Conservation (phyloP, 352 stramenopile species). For the Pythium aphanidermatum region DNA sequence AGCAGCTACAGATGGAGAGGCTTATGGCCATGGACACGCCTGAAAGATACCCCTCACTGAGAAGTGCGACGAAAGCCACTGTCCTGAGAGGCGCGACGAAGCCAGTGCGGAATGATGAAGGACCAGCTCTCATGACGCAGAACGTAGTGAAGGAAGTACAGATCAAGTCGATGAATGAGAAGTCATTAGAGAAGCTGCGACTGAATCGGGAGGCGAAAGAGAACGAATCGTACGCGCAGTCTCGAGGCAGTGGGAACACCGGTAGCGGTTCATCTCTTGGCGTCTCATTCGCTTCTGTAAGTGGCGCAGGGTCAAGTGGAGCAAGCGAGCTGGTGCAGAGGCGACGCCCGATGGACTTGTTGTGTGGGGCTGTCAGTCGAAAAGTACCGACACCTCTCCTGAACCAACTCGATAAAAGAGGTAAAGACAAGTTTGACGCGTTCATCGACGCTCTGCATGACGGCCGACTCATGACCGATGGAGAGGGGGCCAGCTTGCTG, state of each 20-base stretch:
- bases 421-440: constrained; percentile 63
- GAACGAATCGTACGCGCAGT: constrained; percentile 20
- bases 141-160: constrained; percentile 86
- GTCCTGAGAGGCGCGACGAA: constrained; percentile 56
- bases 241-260: neutral
- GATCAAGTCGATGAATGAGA: constrained; percentile 86
- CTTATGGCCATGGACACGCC: constrained; percentile 37
- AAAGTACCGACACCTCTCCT: constrained; percentile 29
- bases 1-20: constrained; percentile 74
- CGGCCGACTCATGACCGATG: constrained; percentile 29
- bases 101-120: constrained; percentile 63
- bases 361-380: constrained; percentile 41
- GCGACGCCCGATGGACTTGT: constrained; percentile 49
- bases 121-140: constrained; percentile 48
- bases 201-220: constrained; percentile 66
- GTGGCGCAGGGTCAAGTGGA: constrained; percentile 5
- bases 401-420: constrained; percentile 25
- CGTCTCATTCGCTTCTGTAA: constrained; percentile 25
- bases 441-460: constrained; percentile 53
- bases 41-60: constrained; percentile 60
- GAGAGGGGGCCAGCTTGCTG: constrained; percentile 31
- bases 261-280: constrained; percentile 1
- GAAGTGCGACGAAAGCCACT: constrained; percentile 52
- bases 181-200: constrained; percentile 79
- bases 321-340: constrained; percentile 43